phyloP scores from a whole-genome alignment of 805 yeast genomes.

The Myxozyma melibiosi region DNA sequence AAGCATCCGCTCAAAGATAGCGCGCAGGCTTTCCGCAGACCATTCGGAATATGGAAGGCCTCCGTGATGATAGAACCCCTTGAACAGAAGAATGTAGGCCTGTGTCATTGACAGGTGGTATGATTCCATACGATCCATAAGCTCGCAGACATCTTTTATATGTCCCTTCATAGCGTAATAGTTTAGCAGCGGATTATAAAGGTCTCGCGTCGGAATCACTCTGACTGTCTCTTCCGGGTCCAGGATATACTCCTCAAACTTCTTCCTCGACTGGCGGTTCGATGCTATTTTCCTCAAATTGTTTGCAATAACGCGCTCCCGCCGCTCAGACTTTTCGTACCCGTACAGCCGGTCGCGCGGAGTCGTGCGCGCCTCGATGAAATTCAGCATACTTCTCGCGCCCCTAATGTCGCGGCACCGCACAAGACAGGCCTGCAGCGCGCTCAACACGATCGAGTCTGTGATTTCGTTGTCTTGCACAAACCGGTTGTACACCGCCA shows the following conservation, averaged over 20 bases:
- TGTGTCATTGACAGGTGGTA: constrained; percentile 10
- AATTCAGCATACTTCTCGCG: constrained; percentile 36
- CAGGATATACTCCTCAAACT: background rate
- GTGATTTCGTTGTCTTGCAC: constrained; percentile 33
- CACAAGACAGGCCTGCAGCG: constrained; percentile 35
- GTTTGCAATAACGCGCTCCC: constrained; percentile 2
- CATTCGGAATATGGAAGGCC: constrained; percentile 15
- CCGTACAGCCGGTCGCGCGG: constrained; percentile 10
- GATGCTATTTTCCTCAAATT: constrained; percentile 12
- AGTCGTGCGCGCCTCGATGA: constrained; percentile 20
- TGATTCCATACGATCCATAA: constrained; percentile 34
- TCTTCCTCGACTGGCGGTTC: background rate
- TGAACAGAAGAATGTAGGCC: constrained; percentile 21
- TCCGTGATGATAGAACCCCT: constrained; percentile 25
- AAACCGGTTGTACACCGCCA: constrained; percentile 30
- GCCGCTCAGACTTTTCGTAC: background rate
- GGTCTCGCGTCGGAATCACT: constrained; percentile 28
- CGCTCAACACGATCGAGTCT: constrained; percentile 37
- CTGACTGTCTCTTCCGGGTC: constrained; percentile 30
- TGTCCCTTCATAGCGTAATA: constrained; percentile 35
- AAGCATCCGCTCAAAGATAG: constrained; percentile 18
- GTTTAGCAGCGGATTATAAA: constrained; percentile 34
- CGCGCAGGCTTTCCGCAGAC: constrained; percentile 21
- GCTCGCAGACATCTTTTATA: constrained; percentile 24
- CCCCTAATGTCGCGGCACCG: constrained; percentile 31